A percentile compares a stretch with the other conserved stretches of the same genome.
phyloP scores from a whole-genome alignment of 2,329 filamentous ascomycete genomes.

The Magnaporthales sp. region DNA sequence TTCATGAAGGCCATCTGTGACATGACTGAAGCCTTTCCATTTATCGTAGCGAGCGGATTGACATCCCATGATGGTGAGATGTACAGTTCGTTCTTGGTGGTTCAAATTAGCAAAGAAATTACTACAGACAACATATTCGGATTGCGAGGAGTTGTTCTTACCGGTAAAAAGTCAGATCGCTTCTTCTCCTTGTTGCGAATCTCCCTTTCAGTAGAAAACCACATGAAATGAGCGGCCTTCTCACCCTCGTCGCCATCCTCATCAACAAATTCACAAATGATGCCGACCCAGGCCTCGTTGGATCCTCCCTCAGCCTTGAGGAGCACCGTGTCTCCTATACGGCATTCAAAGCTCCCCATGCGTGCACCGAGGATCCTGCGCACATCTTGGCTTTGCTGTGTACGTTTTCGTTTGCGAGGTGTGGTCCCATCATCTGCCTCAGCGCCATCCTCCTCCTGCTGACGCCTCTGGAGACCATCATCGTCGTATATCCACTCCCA shows the following conservation, averaged over 20 bases:
- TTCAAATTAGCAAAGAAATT: neutral
- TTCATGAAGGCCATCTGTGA: constrained; percentile 61
- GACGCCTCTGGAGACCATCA: neutral
- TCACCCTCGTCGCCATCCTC: constrained; percentile 58
- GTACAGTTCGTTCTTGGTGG: constrained; percentile 75
- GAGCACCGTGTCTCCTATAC: constrained; percentile 73
- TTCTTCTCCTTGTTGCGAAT: constrained; percentile 79
- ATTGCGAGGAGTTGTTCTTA: constrained; percentile 24
- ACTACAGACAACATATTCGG: neutral
- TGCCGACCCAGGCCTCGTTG: constrained; percentile 85
- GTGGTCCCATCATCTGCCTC: neutral
- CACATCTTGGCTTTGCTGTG: neutral
- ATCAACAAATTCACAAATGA: constrained; percentile 75
- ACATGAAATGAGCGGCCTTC: constrained; percentile 84
- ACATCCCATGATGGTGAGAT: constrained; percentile 80
- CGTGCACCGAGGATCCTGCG: constrained; percentile 67
- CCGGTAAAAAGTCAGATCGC: constrained; percentile 65
- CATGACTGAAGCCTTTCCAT: constrained; percentile 75
- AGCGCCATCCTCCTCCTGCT: neutral
- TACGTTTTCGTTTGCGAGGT: constrained; percentile 2
- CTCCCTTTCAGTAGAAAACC: constrained; percentile 90
- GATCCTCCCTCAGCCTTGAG: constrained; percentile 75
- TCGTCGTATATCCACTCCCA: constrained; percentile 73
- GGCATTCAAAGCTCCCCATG: constrained; percentile 74
- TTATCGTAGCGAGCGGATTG: constrained; percentile 82